Evolutionary conservation across 169 alveolate species (phyloP).

Genomic region (Neospora caninum): DNA sequence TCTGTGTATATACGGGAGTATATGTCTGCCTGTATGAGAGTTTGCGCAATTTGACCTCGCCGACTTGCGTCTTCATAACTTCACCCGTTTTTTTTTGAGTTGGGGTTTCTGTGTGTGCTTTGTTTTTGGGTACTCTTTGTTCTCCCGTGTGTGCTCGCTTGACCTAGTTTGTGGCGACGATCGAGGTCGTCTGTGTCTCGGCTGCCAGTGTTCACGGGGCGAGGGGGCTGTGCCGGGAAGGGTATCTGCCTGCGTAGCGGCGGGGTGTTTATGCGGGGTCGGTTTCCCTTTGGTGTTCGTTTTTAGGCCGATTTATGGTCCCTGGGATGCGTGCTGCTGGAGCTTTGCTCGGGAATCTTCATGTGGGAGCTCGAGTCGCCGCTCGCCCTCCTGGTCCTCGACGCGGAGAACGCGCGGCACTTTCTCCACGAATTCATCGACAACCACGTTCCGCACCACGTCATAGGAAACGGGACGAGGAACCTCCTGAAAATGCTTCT

Average conservation of each 20-base stretch:
- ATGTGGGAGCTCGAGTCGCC: conserved; percentile 65
- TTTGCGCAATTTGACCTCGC: background rate
- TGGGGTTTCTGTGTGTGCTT: background rate
- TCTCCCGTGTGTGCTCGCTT: too few relatives aligned
- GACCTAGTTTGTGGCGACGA: too few relatives aligned
- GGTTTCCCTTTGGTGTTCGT: background rate
- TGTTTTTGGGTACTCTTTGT: background rate
- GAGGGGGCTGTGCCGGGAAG: too few relatives aligned
- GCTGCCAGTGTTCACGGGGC: too few relatives aligned
- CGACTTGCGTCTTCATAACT: background rate
- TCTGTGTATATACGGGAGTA: background rate
- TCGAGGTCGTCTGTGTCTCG: too few relatives aligned
- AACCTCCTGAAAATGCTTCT: conserved; percentile 35
- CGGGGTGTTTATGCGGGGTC: too few relatives aligned
- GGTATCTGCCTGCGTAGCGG: too few relatives aligned
- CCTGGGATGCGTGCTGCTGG: conserved; percentile 63
- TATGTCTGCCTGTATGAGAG: background rate
- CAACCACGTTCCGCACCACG: background rate
- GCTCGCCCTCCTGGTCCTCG: background rate
- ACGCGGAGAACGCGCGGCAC: background rate
- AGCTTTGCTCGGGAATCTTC: conserved; percentile 63
- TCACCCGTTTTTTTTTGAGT: too few relatives aligned
- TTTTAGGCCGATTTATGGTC: conserved; percentile 60
- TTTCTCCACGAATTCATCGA: conserved; percentile 1
- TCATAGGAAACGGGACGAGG: conserved; percentile 4